phyloP scores from a whole-genome alignment of 2,329 filamentous ascomycete genomes.

The Zymoseptoria brevis region DNA sequence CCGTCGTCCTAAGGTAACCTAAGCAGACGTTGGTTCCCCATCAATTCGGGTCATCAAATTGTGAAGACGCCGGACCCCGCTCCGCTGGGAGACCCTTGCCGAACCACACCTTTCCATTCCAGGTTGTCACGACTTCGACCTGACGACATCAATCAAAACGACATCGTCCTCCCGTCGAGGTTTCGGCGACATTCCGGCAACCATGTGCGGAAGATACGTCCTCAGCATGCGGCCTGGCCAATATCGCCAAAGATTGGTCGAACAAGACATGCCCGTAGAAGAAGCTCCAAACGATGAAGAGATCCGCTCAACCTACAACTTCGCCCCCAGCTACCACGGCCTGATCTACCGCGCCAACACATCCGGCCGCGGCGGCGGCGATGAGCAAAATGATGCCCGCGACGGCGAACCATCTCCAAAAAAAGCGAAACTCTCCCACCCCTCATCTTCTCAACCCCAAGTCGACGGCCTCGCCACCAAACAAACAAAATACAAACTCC shows the following conservation, averaged over 20 bases:
- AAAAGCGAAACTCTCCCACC: conserved; percentile 18
- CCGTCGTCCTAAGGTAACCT: too few species aligned
- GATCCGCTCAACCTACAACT: conserved; percentile 76
- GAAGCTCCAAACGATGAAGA: conserved; percentile 52
- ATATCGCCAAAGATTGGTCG: conserved; percentile 63
- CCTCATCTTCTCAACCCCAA: conserved; percentile 7
- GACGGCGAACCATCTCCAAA: conserved; percentile 21
- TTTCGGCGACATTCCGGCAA: not conserved
- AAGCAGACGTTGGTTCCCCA: not conserved
- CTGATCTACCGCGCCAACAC: conserved; percentile 75
- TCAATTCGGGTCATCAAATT: not conserved
- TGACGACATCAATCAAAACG: not conserved
- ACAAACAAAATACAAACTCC: conserved; percentile 65
- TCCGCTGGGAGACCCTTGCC: not conserved
- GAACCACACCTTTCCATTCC: not conserved
- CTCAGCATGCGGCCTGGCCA: conserved; percentile 57
- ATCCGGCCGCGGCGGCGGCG: conserved; percentile 29
- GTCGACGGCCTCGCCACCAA: conserved; percentile 20
- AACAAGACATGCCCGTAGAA: conserved; percentile 65
- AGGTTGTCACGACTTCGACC: not conserved
- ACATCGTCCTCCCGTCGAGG: not conserved
- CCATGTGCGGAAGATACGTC: conserved; percentile 63
- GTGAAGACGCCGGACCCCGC: not conserved
- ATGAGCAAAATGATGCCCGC: conserved; percentile 17
- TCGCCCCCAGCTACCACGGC: conserved; percentile 79